Evolutionary conservation across 1,284 basidiomycete genomes (phyloP).

Genomic region (Peniophora sp.): DNA sequence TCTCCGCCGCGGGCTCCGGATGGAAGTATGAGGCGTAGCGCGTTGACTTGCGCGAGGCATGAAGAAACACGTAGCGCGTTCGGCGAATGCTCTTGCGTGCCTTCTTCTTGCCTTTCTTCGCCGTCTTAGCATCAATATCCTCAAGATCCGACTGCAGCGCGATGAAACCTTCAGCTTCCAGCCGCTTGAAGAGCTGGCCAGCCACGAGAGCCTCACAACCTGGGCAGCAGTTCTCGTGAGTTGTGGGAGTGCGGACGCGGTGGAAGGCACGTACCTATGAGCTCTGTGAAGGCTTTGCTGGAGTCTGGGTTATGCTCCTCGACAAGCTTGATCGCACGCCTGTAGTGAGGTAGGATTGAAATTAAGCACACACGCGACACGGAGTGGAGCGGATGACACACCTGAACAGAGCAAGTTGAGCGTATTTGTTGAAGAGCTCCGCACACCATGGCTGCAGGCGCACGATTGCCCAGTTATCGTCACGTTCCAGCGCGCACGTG

Average conservation of each 20-base stretch:
- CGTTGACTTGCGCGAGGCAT: constrained; percentile 30
- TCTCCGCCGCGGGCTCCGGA: constrained; percentile 50
- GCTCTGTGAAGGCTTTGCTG: constrained; percentile 35
- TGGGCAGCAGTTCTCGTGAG: constrained; percentile 16
- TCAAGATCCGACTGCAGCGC: constrained; percentile 14
- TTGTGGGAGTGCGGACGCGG: background rate
- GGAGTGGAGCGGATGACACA: constrained; percentile 20
- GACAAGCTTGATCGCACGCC: constrained; percentile 66
- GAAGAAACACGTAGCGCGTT: constrained; percentile 49
- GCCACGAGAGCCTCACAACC: constrained; percentile 49
- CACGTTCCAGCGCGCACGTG: constrained; percentile 58
- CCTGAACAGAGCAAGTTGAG: constrained; percentile 65
- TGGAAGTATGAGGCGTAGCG: constrained; percentile 63
- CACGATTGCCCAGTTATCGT: constrained; percentile 62
- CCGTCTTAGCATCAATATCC: constrained; percentile 2
- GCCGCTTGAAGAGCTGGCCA: constrained; percentile 54
- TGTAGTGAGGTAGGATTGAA: constrained; percentile 19
- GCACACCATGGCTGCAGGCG: constrained; percentile 44
- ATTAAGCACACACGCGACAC: background rate
- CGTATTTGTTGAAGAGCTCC: constrained; percentile 53
- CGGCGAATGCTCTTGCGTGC: constrained; percentile 48
- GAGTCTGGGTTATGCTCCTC: constrained; percentile 43
- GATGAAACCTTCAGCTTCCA: constrained; percentile 73
- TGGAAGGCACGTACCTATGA: background rate
- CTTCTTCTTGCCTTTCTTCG: constrained; percentile 34